These are phyloP conservation scores for Fusarium scirpi DNA, from an alignment of 2,329 filamentous ascomycete species.

Conservation along the genomic window DNA sequence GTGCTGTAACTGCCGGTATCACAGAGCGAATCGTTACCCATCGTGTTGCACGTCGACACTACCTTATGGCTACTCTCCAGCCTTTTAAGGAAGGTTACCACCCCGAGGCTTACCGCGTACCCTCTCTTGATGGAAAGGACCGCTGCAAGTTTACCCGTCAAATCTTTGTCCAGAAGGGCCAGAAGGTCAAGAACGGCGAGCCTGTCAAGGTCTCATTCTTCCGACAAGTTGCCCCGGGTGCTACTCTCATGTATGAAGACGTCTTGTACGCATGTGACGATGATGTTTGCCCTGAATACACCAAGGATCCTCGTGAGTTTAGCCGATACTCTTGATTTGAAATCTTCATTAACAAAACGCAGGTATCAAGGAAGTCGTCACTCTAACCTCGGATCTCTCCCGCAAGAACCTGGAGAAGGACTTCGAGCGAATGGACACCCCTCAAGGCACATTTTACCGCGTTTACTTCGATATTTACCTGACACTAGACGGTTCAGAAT, in stretches of 20 bases:
- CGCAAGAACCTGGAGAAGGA: slow-evolving; percentile 99
- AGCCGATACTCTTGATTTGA: no score
- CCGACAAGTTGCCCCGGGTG: slow-evolving; percentile 95
- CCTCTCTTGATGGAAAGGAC: slow-evolving; percentile 95
- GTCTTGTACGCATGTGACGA: slow-evolving; percentile 98
- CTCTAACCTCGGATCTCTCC: slow-evolving; percentile 94
- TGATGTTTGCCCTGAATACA: slow-evolving; percentile 97
- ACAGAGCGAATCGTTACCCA: slow-evolving; percentile 97
- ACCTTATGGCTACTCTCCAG: slow-evolving; percentile 98
- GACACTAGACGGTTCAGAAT: slow-evolving; percentile 95
- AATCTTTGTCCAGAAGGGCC: slow-evolving; percentile 98
- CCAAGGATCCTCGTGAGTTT: slow-evolving; percentile 96
- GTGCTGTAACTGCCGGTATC: slow-evolving; percentile 96
- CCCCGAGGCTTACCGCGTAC: slow-evolving; percentile 96
- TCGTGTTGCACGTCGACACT: slow-evolving; percentile 95
- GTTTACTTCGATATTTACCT: slow-evolving; percentile 86
- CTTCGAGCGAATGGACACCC: slow-evolving; percentile 99
- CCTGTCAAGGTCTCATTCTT: slow-evolving; percentile 99
- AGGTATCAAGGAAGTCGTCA: slow-evolving; percentile 99
- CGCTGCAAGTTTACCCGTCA: slow-evolving; percentile 98
- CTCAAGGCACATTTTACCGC: slow-evolving; percentile 95
- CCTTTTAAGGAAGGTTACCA: slow-evolving; percentile 99
- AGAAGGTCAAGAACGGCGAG: slow-evolving; percentile 98
- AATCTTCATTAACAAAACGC: slow-evolving; percentile 46
- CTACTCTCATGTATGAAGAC: slow-evolving; percentile 99